Percentiles rank a stretch among this genome's conserved stretches.
phyloP scores from a whole-genome alignment of 2,329 filamentous ascomycete genomes.

The Cladosporium sp. region DNA sequence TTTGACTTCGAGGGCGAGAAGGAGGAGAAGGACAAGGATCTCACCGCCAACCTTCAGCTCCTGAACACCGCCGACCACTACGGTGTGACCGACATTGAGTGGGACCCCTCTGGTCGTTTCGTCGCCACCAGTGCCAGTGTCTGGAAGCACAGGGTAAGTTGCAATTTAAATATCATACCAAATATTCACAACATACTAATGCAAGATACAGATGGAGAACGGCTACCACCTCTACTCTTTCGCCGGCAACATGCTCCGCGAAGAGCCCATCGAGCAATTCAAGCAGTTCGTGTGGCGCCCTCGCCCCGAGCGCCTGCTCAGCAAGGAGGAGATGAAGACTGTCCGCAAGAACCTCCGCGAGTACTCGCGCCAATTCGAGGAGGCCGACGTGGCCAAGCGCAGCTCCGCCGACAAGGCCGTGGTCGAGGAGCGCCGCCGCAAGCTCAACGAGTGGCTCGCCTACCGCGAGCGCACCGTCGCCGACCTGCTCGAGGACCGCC shows the following conservation, averaged over 20 bases:
- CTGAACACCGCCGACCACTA: constrained; percentile 96
- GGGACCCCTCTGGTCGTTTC: constrained; percentile 94
- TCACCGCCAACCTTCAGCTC: constrained; percentile 88
- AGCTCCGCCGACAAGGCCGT: constrained; percentile 92
- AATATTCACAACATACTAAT: constrained; percentile 14
- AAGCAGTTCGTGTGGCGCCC: constrained; percentile 97
- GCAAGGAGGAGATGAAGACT: constrained; percentile 94
- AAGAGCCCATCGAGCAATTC: constrained; percentile 93
- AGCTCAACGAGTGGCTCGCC: constrained; percentile 82
- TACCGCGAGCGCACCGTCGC: constrained; percentile 73
- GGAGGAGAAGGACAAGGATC: constrained; percentile 84
- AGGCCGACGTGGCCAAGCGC: constrained; percentile 88
- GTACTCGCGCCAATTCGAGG: constrained; percentile 91
- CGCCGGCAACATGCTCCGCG: constrained; percentile 79
- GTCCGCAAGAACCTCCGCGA: constrained; percentile 98
- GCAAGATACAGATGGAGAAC: constrained; percentile 80
- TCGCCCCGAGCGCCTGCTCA: constrained; percentile 81
- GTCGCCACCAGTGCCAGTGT: constrained; percentile 88
- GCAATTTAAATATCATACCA: background rate
- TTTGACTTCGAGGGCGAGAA: constrained; percentile 97
- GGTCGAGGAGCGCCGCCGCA: constrained; percentile 75
- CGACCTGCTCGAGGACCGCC: constrained; percentile 68
- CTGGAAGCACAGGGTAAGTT: constrained; percentile 90
- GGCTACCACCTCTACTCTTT: constrained; percentile 98
- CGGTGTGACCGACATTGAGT: constrained; percentile 94